Conservation (phyloP, 2,329 filamentous ascomycete genomes). For the Pseudogymnoascus sp. region DNA sequence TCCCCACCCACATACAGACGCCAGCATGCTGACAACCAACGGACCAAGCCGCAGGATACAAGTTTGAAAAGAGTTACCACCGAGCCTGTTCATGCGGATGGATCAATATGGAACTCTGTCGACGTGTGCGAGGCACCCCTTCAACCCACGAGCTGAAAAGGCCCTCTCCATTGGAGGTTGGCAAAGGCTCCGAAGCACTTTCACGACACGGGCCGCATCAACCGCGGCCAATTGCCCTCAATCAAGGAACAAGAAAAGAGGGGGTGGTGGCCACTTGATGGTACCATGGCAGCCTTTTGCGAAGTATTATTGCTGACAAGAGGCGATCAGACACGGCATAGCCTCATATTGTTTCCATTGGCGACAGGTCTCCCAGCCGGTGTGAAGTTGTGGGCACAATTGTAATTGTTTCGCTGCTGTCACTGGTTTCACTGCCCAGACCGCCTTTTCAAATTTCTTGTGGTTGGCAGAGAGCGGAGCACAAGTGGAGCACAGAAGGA, state of each 20-base stretch:
- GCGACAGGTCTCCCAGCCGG: neutral
- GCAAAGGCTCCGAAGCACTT: neutral
- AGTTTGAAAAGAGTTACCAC: neutral
- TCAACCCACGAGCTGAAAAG: neutral
- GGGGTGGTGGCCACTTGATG: neutral
- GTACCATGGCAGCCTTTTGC: neutral
- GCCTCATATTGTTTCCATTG: neutral
- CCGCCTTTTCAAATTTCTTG: slow-evolving; percentile 2
- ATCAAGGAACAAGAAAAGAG: neutral
- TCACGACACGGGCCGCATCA: neutral
- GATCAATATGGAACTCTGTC: neutral
- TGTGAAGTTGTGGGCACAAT: neutral
- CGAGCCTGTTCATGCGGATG: neutral
- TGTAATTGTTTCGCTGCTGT: neutral
- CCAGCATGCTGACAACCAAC: neutral
- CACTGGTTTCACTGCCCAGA: neutral
- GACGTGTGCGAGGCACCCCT: neutral
- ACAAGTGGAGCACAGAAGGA: neutral
- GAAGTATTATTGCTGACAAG: neutral
- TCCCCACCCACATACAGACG: neutral
- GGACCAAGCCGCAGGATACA: neutral
- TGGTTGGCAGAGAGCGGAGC: slow-evolving; percentile 4
- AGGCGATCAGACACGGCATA: neutral
- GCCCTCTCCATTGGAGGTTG: neutral
- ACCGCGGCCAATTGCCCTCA: slow-evolving; percentile 4